Conservation (phyloP, 345 rosid species). For the Populus davidiana region DNA sequence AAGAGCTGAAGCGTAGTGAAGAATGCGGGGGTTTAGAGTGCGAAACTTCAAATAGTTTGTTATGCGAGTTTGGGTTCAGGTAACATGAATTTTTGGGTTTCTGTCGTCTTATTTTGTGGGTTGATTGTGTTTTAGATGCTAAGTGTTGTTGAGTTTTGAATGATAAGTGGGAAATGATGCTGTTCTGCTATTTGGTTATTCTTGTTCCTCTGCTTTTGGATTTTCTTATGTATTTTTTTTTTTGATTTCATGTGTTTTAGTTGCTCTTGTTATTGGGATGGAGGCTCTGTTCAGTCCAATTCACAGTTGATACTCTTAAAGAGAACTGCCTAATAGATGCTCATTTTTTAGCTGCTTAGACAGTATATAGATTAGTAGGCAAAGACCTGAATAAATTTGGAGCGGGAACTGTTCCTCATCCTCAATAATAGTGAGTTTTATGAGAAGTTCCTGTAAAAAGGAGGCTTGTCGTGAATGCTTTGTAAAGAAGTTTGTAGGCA, state of each 20-base stretch:
- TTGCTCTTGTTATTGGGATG: neutral
- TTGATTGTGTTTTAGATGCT: neutral
- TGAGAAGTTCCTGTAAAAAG: neutral
- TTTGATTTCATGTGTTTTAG: neutral
- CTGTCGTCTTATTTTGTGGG: neutral
- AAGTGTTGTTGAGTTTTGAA: neutral
- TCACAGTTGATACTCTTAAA: neutral
- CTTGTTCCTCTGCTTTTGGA: neutral
- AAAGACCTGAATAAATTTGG: no score
- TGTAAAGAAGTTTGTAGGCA: neutral
- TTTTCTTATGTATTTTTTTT: neutral
- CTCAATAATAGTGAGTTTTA: neutral
- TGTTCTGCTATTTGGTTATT: neutral
- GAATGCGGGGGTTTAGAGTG: neutral
- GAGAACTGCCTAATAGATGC: neutral
- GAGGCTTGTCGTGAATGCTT: neutral
- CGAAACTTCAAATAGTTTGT: neutral
- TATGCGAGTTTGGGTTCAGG: slow-evolving; percentile 1
- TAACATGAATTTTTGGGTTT: neutral
- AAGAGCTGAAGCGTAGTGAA: neutral
- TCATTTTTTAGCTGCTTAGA: neutral
- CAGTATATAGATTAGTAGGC: no score
- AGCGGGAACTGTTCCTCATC: neutral
- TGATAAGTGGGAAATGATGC: neutral
- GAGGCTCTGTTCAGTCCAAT: neutral